These are phyloP conservation scores for Saprolegnia parasitica DNA, from an alignment of 352 stramenopile species.

Conservation along the genomic window DNA sequence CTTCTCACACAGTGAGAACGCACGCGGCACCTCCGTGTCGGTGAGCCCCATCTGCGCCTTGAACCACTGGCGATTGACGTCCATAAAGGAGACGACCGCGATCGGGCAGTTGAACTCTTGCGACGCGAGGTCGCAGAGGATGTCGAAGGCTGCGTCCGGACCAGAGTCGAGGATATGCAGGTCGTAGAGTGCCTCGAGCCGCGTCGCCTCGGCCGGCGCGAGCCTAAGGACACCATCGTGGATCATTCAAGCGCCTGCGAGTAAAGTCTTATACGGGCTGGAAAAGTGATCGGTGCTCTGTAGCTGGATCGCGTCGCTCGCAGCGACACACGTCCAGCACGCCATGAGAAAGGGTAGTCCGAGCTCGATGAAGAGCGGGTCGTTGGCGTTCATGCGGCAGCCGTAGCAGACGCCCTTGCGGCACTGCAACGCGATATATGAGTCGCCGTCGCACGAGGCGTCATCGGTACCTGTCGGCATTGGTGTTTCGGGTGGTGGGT, in stretches of 20 bases:
- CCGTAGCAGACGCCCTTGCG: slow-evolving; percentile 4
- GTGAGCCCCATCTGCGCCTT: slow-evolving; percentile 78
- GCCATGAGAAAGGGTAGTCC: not conserved
- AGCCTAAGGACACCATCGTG: not conserved
- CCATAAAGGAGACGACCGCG: slow-evolving; percentile 73
- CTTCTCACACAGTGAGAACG: slow-evolving; percentile 72
- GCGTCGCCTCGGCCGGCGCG: not conserved
- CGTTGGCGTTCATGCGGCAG: slow-evolving; percentile 5
- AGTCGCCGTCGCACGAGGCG: not conserved
- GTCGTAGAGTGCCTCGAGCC: slow-evolving; percentile 7
- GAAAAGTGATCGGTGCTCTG: not conserved
- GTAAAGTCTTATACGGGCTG: not conserved
- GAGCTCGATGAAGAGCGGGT: not conserved
- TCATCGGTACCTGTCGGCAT: not conserved
- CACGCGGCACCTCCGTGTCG: slow-evolving; percentile 73
- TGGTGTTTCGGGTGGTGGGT: slow-evolving; percentile 5
- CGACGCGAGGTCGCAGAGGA: slow-evolving; percentile 75
- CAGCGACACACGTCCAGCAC: slow-evolving; percentile 6
- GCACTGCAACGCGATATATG: not conserved
- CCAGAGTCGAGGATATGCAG: slow-evolving; percentile 64
- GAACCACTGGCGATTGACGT: slow-evolving; percentile 84
- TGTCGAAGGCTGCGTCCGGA: slow-evolving; percentile 78
- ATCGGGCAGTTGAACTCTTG: slow-evolving; percentile 86
- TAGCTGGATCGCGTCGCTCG: not conserved
- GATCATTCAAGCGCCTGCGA: not conserved